A percentile compares a stretch with the other conserved stretches of the same genome.
Conservation (phyloP, 495 filamentous ascomycete species). For the Lepidopterella palustris region DNA sequence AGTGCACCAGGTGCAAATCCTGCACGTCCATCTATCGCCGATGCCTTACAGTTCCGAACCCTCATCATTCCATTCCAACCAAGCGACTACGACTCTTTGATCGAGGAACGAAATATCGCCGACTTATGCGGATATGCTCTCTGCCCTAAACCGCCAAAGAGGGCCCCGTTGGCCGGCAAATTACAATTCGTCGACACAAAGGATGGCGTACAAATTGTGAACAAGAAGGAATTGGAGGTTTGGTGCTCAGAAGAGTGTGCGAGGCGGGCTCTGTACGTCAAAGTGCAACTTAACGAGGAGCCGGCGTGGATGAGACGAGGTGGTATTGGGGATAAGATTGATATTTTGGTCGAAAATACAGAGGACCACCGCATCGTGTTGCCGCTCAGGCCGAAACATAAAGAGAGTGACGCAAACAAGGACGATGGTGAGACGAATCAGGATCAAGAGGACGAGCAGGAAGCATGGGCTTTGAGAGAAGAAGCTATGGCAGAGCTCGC, state of each 20-base stretch:
- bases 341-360: conserved; percentile 30
- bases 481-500: conserved; percentile 40
- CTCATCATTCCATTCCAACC: conserved; percentile 69
- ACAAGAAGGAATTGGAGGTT: conserved; percentile 64
- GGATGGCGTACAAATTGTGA: conserved; percentile 50
- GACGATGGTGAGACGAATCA: conserved; percentile 8
- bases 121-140: conserved; percentile 75
- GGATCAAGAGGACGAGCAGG: conserved; percentile 32
- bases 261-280: conserved; percentile 69
- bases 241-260: conserved; percentile 85
- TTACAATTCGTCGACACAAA: conserved; percentile 46
- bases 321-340: conserved; percentile 20
- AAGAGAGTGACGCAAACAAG: neutral
- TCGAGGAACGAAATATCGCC: conserved; percentile 78
- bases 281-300: conserved; percentile 73
- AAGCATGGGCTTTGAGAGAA: conserved; percentile 23
- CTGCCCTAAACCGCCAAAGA: conserved; percentile 54
- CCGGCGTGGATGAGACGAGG: conserved; percentile 63
- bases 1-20: conserved; percentile 48
- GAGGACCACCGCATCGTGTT: conserved; percentile 14
- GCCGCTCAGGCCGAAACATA: conserved; percentile 14
- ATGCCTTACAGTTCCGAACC: conserved; percentile 51
- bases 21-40: conserved; percentile 49
- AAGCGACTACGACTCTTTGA: conserved; percentile 74
- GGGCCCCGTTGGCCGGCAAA: conserved; percentile 40